Evolutionary conservation across 805 yeast genomes (phyloP).

Genomic region (Candida multigemmis): DNA sequence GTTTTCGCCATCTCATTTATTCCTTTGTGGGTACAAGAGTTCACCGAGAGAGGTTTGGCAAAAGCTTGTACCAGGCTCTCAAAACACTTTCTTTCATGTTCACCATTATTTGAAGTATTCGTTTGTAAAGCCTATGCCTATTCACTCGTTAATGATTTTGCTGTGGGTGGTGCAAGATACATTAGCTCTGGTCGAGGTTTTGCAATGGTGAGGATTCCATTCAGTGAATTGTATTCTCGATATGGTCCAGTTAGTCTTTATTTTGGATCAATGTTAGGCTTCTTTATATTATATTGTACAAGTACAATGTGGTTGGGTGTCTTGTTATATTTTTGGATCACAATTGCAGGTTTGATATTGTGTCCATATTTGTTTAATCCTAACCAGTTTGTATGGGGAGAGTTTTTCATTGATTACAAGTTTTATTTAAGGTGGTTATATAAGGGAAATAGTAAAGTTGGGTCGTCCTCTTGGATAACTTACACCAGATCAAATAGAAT

Average conservation of each 20-base stretch:
- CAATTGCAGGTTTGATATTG: constrained; percentile 53
- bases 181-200: constrained; percentile 84
- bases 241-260: constrained; percentile 62
- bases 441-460: constrained; percentile 38
- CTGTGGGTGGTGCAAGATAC: constrained; percentile 82
- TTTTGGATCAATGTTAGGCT: constrained; percentile 46
- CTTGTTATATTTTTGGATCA: constrained; percentile 64
- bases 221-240: constrained; percentile 64
- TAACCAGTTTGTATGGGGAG: constrained; percentile 61
- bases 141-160: constrained; percentile 60
- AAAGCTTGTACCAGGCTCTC: constrained; percentile 61
- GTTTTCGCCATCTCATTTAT: constrained; percentile 74
- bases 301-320: constrained; percentile 54
- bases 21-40: constrained; percentile 72
- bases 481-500: constrained; percentile 44
- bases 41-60: constrained; percentile 76
- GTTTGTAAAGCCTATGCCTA: constrained; percentile 74
- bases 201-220: constrained; percentile 73
- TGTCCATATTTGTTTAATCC: constrained; percentile 76
- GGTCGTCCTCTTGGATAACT: constrained; percentile 33
- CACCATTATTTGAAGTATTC: constrained; percentile 79
- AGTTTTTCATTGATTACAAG: constrained; percentile 63
- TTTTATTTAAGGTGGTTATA: constrained; percentile 43
- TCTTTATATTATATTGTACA: constrained; percentile 48
- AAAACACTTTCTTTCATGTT: constrained; percentile 60